phyloP scores from a whole-genome alignment of 495 filamentous ascomycete species.

The Talaromyces ruber region DNA sequence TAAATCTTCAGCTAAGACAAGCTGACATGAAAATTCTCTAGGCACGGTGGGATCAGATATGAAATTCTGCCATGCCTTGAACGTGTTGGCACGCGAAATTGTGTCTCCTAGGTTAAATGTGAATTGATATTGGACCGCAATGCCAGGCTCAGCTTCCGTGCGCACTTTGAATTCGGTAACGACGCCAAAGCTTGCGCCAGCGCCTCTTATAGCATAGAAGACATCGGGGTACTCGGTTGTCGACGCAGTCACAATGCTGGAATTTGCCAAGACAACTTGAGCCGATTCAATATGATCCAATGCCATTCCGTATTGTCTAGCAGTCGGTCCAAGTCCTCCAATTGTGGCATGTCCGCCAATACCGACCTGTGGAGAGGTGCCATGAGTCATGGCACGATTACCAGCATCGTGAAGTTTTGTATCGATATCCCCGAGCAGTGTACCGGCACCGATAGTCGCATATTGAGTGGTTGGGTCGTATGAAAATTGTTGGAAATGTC shows the following conservation, averaged over 20 bases:
- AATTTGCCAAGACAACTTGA: conserved; percentile 51
- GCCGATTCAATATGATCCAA: conserved; percentile 48
- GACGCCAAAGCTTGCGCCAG: conserved; percentile 20
- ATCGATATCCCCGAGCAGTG: conserved; percentile 50
- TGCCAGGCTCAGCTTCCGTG: conserved; percentile 17
- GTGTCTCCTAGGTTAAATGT: conserved; percentile 23
- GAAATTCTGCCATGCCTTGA: conserved; percentile 18
- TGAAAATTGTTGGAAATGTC: conserved; percentile 7
- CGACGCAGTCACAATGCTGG: conserved; percentile 23
- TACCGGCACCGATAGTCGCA: conserved; percentile 54
- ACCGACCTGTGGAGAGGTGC: conserved; percentile 52
- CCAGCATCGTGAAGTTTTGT: conserved; percentile 46
- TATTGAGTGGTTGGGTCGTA: conserved; percentile 26
- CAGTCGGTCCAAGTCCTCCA: conserved; percentile 51
- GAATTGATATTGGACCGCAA: conserved; percentile 17
- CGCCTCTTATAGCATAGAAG: conserved; percentile 35
- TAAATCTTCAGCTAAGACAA: conserved; percentile 14
- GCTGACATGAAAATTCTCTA: conserved; percentile 35
- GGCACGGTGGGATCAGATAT: conserved; percentile 29
- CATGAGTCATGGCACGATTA: conserved; percentile 54
- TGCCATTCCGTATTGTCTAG: conserved; percentile 50
- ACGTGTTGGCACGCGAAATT: conserved; percentile 12
- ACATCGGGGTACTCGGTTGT: conserved; percentile 22
- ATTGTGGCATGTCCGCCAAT: conserved; percentile 61
- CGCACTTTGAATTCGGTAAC: conserved; percentile 22